These are phyloP conservation scores for Parasitella parasitica DNA, from an alignment of 371 early-diverging fungal genomes.

Conservation along the genomic window DNA sequence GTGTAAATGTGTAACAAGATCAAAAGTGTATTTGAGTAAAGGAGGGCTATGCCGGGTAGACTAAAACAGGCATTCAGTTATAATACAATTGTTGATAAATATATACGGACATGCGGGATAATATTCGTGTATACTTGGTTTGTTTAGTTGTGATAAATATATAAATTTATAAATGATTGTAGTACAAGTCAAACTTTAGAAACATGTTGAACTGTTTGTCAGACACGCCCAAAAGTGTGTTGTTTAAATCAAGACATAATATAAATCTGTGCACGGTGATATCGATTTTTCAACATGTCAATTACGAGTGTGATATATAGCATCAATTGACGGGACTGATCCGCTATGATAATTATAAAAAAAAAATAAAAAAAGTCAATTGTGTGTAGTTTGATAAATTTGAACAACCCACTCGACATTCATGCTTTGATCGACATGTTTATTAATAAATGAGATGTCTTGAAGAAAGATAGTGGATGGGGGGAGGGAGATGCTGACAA, in stretches of 20 bases:
- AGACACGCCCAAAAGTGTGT: neutral
- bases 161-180: neutral
- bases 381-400: too few relatives aligned
- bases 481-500: neutral
- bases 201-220: neutral
- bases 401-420: slow-evolving; percentile 8
- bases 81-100: neutral
- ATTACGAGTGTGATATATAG: neutral
- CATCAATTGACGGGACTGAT: neutral
- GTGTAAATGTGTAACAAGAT: neutral
- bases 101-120: too few relatives aligned
- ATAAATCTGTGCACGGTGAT: slow-evolving; percentile 10
- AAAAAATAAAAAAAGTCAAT: too few relatives aligned
- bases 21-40: neutral
- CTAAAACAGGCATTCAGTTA: neutral
- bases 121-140: neutral
- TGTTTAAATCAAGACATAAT: neutral
- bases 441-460: neutral
- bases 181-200: slow-evolving; percentile 1
- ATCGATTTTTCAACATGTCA: neutral
- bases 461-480: neutral
- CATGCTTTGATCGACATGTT: slow-evolving; percentile 11
- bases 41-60: neutral
- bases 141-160: neutral
- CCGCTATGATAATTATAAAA: neutral